These are phyloP conservation scores for Bruguiera hainesii DNA, from an alignment of 441 rosid species.

Conservation along the genomic window DNA sequence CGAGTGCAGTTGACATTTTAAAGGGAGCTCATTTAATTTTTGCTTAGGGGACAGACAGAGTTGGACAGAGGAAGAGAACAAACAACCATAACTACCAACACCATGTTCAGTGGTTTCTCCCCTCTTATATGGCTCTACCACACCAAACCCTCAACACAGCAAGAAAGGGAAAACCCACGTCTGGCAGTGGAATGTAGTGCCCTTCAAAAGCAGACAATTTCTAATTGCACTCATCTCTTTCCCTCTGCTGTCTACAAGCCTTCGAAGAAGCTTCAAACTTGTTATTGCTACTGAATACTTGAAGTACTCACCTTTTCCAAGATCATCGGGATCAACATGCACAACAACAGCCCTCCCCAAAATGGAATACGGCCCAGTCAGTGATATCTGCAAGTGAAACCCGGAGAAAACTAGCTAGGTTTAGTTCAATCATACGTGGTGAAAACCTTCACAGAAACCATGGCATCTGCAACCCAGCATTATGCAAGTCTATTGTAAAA, in stretches of 20 bases:
- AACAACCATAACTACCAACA: too few species aligned
- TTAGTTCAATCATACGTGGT: neutral
- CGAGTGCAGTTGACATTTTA: neutral
- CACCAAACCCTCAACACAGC: too few species aligned
- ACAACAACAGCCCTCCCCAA: slow-evolving; percentile 94
- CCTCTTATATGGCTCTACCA: too few species aligned
- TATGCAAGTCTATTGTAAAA: neutral
- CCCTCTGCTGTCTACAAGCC: too few species aligned
- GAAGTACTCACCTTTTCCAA: slow-evolving; percentile 64
- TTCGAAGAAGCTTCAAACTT: neutral
- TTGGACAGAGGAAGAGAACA: too few species aligned
- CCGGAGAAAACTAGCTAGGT: neutral
- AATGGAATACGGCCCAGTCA: slow-evolving; percentile 67
- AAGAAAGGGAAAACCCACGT: too few species aligned
- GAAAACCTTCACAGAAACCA: neutral
- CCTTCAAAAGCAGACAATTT: too few species aligned
- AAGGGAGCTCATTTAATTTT: too few species aligned
- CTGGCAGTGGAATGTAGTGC: too few species aligned
- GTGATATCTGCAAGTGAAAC: slow-evolving; percentile 61
- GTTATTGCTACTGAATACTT: neutral
- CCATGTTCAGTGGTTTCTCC: too few species aligned
- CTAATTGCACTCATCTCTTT: too few species aligned
- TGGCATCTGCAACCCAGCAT: neutral
- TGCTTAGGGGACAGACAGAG: too few species aligned
- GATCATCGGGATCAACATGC: slow-evolving; percentile 91